phyloP scores from a whole-genome alignment of 2,329 filamentous ascomycete genomes.

The Scedosporium minutisporum region DNA sequence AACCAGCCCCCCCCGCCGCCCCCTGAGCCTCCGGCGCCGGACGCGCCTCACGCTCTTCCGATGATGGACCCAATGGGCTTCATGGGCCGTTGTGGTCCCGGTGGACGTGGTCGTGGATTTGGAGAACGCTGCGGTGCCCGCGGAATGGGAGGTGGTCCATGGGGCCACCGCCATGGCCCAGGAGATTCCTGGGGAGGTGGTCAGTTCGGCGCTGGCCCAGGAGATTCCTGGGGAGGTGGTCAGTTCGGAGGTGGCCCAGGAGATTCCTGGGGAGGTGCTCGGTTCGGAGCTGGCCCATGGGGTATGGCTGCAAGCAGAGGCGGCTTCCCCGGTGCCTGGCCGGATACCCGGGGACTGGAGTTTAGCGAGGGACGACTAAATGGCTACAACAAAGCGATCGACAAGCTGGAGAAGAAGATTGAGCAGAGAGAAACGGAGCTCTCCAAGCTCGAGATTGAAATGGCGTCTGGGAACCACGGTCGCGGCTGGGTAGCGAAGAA shows the following conservation, averaged over 20 bases:
- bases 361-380: conserved; percentile 14
- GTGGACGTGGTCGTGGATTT: conserved; percentile 3
- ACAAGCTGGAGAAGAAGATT: conserved; percentile 2
- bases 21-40: neutral
- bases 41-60: neutral
- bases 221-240: neutral
- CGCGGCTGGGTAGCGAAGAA: neutral
- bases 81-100: conserved; percentile 6
- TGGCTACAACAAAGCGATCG: conserved; percentile 13
- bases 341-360: conserved; percentile 17
- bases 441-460: neutral
- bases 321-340: conserved; percentile 23
- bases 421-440: neutral
- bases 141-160: neutral
- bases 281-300: neutral
- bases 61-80: conserved; percentile 4
- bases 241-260: no score
- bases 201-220: no score
- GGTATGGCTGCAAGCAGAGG: neutral
- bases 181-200: no score
- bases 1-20: neutral
- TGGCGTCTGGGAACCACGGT: neutral
- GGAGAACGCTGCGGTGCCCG: neutral
- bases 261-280: no score
- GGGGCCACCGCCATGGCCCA: neutral